These are phyloP conservation scores for Leccinum broughii DNA, from an alignment of 768 basidiomycete species.

Conservation along the genomic window DNA sequence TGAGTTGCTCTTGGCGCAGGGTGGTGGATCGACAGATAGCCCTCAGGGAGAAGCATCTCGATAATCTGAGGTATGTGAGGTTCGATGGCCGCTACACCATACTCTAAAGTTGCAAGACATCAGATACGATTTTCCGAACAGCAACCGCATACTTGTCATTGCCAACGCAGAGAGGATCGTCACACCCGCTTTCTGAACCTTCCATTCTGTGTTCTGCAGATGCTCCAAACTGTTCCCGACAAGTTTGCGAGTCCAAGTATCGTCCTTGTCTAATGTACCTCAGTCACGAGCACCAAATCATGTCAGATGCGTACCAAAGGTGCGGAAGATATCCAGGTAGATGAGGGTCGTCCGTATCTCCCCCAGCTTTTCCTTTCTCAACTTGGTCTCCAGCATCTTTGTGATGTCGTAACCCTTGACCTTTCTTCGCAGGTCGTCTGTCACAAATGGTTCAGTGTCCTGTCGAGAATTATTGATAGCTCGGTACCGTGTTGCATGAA, in stretches of 20 bases:
- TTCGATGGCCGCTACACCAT: background rate
- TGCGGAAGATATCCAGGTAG: background rate
- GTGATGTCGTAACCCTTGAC: background rate
- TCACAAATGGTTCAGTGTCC: background rate
- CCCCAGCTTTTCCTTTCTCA: background rate
- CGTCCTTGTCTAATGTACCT: background rate
- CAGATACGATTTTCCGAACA: background rate
- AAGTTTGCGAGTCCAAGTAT: background rate
- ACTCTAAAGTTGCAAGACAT: background rate
- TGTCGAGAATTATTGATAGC: background rate
- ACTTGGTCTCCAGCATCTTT: background rate
- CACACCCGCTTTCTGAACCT: background rate
- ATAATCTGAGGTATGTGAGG: background rate
- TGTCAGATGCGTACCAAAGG: background rate
- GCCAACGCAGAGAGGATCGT: background rate
- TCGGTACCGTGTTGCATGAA: background rate
- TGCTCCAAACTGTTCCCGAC: background rate
- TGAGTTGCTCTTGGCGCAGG: no score
- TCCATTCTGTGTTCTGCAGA: background rate
- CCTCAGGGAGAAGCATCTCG: background rate
- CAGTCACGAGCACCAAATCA: background rate
- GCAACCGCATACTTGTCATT: background rate
- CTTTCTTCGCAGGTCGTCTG: background rate
- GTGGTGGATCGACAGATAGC: background rate
- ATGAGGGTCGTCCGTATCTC: background rate